Conservation (phyloP, 768 basidiomycete species). For the Leccinum aurantiacum region DNA sequence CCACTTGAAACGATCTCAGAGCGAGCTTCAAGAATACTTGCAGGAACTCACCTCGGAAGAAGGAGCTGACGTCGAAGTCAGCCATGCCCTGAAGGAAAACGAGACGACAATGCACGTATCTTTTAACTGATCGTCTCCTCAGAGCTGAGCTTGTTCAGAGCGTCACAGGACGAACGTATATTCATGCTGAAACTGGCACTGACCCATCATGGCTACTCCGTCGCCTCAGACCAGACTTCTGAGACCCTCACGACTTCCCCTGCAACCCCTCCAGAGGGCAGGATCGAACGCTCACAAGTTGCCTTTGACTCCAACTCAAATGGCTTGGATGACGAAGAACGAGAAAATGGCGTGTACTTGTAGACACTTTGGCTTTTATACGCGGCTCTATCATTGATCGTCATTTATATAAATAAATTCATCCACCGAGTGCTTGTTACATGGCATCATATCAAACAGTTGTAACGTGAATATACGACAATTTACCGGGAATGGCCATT, state of each 20-base stretch:
- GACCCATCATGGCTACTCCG: conserved; percentile 54
- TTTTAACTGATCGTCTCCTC: conserved; percentile 24
- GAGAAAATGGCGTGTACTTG: conserved; percentile 28
- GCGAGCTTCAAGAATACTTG: conserved; percentile 49
- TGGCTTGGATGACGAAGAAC: conserved; percentile 16
- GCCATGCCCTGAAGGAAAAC: conserved; percentile 68
- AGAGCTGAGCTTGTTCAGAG: conserved; percentile 43
- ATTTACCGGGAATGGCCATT: not conserved
- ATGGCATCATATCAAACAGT: not conserved
- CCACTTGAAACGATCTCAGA: conserved; percentile 64
- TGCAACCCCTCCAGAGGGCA: not conserved
- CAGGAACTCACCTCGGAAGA: conserved; percentile 33
- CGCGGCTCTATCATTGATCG: not conserved
- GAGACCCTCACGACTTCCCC: not conserved
- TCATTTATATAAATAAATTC: conserved; percentile 4
- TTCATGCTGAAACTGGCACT: conserved; percentile 66
- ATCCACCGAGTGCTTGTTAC: not conserved
- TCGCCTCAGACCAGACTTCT: conserved; percentile 31
- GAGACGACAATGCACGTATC: conserved; percentile 57
- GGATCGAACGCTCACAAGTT: conserved; percentile 5
- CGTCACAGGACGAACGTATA: conserved; percentile 77
- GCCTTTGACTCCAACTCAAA: conserved; percentile 12
- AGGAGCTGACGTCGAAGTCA: conserved; percentile 53
- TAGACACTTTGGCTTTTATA: conserved; percentile 13
- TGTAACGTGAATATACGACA: not conserved